Evolutionary conservation across 371 early-diverging fungal species (phyloP), one percentile per base, ranked within the genome.

Genomic region (Fennellomyces sp.): DNA sequence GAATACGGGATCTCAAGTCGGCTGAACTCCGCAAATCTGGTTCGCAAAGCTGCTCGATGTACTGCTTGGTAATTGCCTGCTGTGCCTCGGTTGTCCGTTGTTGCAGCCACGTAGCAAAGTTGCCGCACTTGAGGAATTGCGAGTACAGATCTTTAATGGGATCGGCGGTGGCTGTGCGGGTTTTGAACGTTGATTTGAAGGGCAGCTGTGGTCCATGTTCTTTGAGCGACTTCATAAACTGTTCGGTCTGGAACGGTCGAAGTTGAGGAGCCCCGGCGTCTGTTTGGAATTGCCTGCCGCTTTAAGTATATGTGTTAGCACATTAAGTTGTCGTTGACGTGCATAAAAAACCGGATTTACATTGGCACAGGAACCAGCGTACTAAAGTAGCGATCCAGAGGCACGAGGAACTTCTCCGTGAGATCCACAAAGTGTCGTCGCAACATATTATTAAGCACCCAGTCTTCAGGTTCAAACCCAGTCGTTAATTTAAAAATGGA

Each of bases 41-140:
- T n/a, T 80, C 79, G 13, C 90, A 67, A n/a, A 63, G 41, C 27
- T 80, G 75, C 27, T 82, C 75, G 12, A 91, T 65, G 52, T 90
- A 88, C 1, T 76, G 76, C 27, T 72, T 66, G 19, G 85, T 74
- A 71, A 94, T 85, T 39, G 89, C 89, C 10, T 85, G 80, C 66
- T 91, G 88, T 1, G 93, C 90, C 42, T 90, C 88, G 25, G 76
- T 77, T 10, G 91, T 91, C n/a, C 92, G 85, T 38, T 84, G 79
- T 13, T 91, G 92, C 27, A 97, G 82, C 98, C 98, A 98, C 13
- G 95, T 88, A 6, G 95, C 95, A 85, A 98, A 98, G 64, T 95
- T 95, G 56, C 95, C 92, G 47, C 95, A 95, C 67, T 89, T 90
- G 41, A 97, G 70, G 69, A 98, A 98, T 56, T 86, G 90, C 29